phyloP scores from a whole-genome alignment of 73 alveolate species.

The Tetrahymena elliotti region DNA sequence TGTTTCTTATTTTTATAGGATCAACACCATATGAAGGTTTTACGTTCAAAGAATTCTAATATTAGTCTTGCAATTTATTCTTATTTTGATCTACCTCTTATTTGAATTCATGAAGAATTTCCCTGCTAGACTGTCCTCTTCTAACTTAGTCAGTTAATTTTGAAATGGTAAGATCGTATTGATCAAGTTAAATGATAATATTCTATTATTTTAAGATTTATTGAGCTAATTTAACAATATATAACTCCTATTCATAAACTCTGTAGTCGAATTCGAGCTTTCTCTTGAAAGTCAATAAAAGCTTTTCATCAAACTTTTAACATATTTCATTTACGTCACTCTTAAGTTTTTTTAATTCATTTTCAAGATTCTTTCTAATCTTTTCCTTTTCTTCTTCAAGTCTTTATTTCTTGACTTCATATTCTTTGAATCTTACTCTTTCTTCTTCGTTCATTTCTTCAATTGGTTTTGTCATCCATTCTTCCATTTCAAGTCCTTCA shows the following conservation, averaged over 20 bases:
- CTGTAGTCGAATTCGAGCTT: constrained; percentile 69
- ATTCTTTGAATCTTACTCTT: constrained; percentile 76
- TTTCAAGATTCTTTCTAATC: constrained; percentile 78
- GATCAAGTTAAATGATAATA: not conserved
- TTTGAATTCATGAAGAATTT: not conserved
- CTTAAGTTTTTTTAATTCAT: constrained; percentile 66
- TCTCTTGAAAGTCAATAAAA: constrained; percentile 57
- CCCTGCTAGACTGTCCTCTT: not conserved
- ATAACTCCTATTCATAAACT: constrained; percentile 65
- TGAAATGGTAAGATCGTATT: not conserved
- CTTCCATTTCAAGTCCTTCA: constrained; percentile 84
- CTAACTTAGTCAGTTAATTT: not conserved
- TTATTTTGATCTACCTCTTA: not conserved
- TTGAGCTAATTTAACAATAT: constrained; percentile 58
- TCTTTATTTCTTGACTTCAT: constrained; percentile 79
- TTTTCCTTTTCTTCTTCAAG: constrained; percentile 91
- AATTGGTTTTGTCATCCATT: constrained; percentile 88
- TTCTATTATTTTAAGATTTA: constrained; percentile 1
- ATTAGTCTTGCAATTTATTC: not conserved
- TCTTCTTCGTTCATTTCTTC: constrained; percentile 96
- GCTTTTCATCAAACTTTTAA: constrained; percentile 65
- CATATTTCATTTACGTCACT: constrained; percentile 64
- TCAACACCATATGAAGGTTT: not conserved
- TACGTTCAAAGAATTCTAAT: not conserved
- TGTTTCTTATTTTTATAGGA: not conserved